These are phyloP conservation scores for Emergomyces orientalis DNA, from an alignment of 2,329 filamentous ascomycete genomes.

Conservation along the genomic window DNA sequence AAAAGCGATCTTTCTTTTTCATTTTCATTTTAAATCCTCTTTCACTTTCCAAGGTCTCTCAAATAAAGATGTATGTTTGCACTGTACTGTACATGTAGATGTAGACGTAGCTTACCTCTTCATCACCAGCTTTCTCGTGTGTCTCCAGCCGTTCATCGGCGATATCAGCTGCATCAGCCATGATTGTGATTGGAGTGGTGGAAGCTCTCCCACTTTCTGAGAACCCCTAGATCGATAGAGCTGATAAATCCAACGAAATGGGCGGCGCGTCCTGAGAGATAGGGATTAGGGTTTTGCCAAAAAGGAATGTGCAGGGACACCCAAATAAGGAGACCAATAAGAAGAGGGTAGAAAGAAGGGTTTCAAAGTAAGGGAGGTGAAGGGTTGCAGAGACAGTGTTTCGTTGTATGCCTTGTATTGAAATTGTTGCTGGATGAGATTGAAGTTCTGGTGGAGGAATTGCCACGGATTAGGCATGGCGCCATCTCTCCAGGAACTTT, in stretches of 20 bases:
- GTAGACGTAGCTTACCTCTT: constrained; percentile 31
- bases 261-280: not conserved
- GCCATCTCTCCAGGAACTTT: no score
- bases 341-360: not conserved
- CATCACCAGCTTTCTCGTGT: constrained; percentile 35
- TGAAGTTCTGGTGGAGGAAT: not conserved
- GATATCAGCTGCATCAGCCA: constrained; percentile 14
- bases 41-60: not conserved
- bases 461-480: constrained; percentile 2
- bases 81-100: not conserved
- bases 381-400: not conserved
- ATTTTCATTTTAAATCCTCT: not conserved
- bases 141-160: constrained; percentile 14
- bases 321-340: not conserved
- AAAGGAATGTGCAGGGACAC: not conserved
- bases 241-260: not conserved
- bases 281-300: not conserved
- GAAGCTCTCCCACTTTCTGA: not conserved
- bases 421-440: not conserved
- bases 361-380: not conserved
- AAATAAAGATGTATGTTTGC: no score
- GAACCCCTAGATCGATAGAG: not conserved
- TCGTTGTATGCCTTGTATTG: not conserved
- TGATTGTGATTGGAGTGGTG: constrained; percentile 1
- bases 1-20: not conserved